Base-by-base conservation (phyloP, 139 green algal species). In the Tetradesmus obliquus region DNA sequence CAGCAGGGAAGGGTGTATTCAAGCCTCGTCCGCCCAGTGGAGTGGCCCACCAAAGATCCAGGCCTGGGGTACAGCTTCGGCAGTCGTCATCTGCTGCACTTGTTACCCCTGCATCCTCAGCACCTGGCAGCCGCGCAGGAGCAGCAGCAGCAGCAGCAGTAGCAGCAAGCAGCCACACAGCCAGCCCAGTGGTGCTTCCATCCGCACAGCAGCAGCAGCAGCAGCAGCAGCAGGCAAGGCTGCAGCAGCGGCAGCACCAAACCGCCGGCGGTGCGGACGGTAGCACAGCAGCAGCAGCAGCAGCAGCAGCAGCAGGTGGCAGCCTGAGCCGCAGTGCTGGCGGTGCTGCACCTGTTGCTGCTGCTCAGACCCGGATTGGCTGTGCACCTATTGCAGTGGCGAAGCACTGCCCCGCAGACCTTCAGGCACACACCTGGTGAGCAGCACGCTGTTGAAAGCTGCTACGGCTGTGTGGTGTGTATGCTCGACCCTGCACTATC, bases 341-440 rank as follows among this genome's bases (percentile, higher is more conserved):
- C 2, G 17, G 66, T 76, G 66, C 66, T 76, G 17, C 66, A 10
- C 17, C 66, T 76, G 66, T 5, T n/a, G 15, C 17, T 24, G 66
- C 17, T 24, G 17, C n/a, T 17, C 66, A 3, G 17, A 19, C 66
- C 17, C 66, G 66, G 17, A 76, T 76, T 24, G 15, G 15, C 19
- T 90, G 86, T 71, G 51, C 24, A 55, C 93, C 91, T 66, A 95
- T 95, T 54, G 91, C 93, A 0, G 88, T 95, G 3, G 93, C 93
- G 6, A 89, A 55, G 53, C 93, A 95, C 85, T 95, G 93, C 87
- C 93, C 93, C 0, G 12, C 76, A 1, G 91, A 95, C 76, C 71
- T 95, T 32, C 53, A 89, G 74, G 54, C 91, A 1, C 60, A 89
- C 58, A 80, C 82, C 22, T 91, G 91, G 91, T 92, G 19, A 82